Evolutionary conservation across 2,329 filamentous ascomycete species (phyloP).

Genomic region (Didymella lethalis): DNA sequence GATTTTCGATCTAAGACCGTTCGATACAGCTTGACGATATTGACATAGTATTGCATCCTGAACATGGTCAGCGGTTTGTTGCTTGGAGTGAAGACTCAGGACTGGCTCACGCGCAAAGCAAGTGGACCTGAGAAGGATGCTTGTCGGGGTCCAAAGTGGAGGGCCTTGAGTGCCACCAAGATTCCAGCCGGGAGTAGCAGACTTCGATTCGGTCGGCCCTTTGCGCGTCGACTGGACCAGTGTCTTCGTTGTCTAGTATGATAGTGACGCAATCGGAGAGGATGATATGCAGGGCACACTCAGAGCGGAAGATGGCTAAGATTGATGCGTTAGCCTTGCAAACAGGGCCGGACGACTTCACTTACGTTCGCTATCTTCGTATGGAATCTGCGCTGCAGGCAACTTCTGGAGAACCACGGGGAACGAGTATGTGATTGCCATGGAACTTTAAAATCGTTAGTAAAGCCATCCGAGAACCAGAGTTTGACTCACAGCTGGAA

Average conservation of each 20-base stretch:
- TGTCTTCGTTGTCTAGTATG: constrained; percentile 23
- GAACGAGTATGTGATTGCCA: constrained; percentile 40
- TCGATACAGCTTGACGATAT: constrained; percentile 37
- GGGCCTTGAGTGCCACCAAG: constrained; percentile 36
- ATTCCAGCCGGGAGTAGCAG: constrained; percentile 31
- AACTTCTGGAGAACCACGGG: constrained; percentile 31
- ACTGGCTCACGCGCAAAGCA: constrained; percentile 38
- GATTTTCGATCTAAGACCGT: constrained; percentile 28
- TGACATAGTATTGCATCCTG: constrained; percentile 41
- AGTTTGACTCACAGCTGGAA: constrained; percentile 40
- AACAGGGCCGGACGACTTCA: background rate
- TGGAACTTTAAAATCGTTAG: constrained; percentile 30
- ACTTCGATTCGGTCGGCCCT: constrained; percentile 32
- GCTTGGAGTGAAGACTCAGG: background rate
- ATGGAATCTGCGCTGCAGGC: constrained; percentile 37
- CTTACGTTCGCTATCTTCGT: constrained; percentile 35
- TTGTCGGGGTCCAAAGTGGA: constrained; percentile 29
- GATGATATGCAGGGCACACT: constrained; percentile 39
- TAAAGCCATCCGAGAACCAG: too few species aligned
- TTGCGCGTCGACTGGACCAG: constrained; percentile 11
- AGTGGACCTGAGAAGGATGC: constrained; percentile 34
- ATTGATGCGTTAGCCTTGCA: constrained; percentile 6
- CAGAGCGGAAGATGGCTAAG: constrained; percentile 37
- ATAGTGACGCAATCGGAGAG: constrained; percentile 34
- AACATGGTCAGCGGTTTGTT: constrained; percentile 18